Conservation (phyloP, 192 early-diverging fungal genomes). For the Coemansia aciculifera region DNA sequence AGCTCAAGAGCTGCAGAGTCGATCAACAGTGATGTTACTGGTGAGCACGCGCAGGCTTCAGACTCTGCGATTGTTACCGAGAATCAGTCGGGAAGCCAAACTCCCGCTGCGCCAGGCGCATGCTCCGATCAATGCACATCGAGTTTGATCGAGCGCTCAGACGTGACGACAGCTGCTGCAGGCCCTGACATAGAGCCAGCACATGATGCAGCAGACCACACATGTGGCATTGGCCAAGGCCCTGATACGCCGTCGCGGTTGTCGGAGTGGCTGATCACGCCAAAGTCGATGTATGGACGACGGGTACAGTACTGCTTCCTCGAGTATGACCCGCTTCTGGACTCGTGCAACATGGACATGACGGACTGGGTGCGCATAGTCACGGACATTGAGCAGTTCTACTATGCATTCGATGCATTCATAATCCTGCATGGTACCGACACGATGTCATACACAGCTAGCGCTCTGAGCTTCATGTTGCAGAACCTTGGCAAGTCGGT, state of each 20-base stretch:
- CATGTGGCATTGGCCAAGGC: conserved; percentile 1
- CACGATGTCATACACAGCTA: conserved; percentile 87
- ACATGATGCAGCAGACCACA: neutral
- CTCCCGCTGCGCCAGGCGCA: neutral
- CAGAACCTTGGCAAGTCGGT: conserved; percentile 97
- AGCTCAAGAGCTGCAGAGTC: neutral
- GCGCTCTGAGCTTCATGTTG: conserved; percentile 91
- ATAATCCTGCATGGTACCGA: conserved; percentile 94
- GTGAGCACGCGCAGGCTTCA: neutral
- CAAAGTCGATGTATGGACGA: conserved; percentile 84
- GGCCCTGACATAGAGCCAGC: neutral
- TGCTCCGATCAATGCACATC: neutral
- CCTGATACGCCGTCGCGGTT: conserved; percentile 27
- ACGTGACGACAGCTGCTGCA: neutral
- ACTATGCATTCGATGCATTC: conserved; percentile 91
- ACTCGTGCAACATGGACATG: conserved; percentile 94
- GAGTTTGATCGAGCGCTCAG: neutral
- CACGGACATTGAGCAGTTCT: conserved; percentile 93
- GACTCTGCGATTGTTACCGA: neutral
- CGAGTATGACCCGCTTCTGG: conserved; percentile 93
- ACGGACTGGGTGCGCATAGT: conserved; percentile 95
- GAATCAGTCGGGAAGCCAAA: neutral
- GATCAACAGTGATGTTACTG: neutral
- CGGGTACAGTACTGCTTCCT: conserved; percentile 91
- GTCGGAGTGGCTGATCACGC: conserved; percentile 77